Conservation (phyloP, 1,284 basidiomycete species). For the Ceratobasidium papillatum region DNA sequence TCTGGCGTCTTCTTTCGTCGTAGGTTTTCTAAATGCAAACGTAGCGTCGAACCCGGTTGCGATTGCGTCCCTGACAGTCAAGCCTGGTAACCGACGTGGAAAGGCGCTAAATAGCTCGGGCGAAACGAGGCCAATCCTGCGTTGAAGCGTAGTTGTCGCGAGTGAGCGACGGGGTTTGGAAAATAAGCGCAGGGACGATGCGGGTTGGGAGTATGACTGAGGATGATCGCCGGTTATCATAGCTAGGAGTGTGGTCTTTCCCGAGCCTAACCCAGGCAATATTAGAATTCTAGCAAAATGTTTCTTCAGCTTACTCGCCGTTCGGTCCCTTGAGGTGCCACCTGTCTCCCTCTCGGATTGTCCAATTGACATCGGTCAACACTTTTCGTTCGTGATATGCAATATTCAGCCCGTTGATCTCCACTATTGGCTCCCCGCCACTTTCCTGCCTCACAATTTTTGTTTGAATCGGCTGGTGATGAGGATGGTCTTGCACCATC, state of each 20-base stretch:
- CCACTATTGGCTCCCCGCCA: conserved; percentile 59
- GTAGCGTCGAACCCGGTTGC: conserved; percentile 87
- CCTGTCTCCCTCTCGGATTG: conserved; percentile 76
- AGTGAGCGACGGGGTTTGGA: conserved; percentile 69
- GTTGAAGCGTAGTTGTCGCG: conserved; percentile 65
- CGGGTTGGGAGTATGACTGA: conserved; percentile 81
- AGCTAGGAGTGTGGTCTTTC: conserved; percentile 95
- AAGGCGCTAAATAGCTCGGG: conserved; percentile 94
- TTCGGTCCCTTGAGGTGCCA: conserved; percentile 92
- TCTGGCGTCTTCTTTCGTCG: conserved; percentile 56
- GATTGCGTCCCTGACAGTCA: conserved; percentile 80
- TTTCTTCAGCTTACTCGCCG: conserved; percentile 59
- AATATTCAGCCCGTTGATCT: conserved; percentile 74
- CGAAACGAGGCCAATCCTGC: conserved; percentile 79
- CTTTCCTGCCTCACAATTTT: background rate
- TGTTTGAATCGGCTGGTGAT: background rate
- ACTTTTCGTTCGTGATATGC: conserved; percentile 73
- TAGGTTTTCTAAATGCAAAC: conserved; percentile 64
- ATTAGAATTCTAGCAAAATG: background rate
- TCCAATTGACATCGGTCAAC: conserved; percentile 80
- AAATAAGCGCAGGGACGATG: conserved; percentile 69
- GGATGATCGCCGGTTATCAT: conserved; percentile 94
- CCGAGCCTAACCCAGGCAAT: conserved; percentile 68
- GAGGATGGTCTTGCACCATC: conserved; percentile 24
- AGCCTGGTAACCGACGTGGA: conserved; percentile 68